Evolutionary conservation across 352 stramenopile genomes (phyloP).

Genomic region (Pythium chondricola): DNA sequence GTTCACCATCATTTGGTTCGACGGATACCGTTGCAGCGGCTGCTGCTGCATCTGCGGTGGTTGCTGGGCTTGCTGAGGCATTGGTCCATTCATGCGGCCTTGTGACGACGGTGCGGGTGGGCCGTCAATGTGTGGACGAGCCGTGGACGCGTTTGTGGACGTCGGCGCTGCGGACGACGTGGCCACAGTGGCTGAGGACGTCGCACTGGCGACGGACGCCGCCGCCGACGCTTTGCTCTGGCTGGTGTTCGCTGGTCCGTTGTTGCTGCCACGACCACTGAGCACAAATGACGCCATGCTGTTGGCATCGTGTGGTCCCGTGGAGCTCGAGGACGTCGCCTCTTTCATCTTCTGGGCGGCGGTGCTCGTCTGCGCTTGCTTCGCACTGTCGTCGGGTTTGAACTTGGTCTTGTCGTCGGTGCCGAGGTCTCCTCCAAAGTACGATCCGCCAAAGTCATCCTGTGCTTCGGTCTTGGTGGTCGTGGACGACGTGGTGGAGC

Average conservation of each 20-base stretch:
- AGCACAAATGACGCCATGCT: constrained; percentile 14
- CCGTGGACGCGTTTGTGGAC: constrained; percentile 52
- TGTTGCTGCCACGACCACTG: constrained; percentile 12
- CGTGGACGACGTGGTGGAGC: constrained; percentile 7
- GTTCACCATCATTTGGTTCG: constrained; percentile 73
- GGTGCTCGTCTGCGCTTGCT: constrained; percentile 1
- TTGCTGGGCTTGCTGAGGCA: constrained; percentile 29
- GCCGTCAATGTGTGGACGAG: constrained; percentile 59
- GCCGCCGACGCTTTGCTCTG: constrained; percentile 2
- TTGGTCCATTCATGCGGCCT: constrained; percentile 6
- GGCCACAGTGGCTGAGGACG: no score
- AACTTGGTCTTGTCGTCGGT: constrained; percentile 28
- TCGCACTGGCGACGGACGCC: no score
- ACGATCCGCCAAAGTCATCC: constrained; percentile 42
- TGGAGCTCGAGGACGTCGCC: no score
- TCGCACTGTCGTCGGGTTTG: constrained; percentile 25
- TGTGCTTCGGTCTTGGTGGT: constrained; percentile 16
- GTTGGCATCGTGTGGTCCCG: constrained; percentile 4
- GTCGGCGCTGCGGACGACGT: constrained; percentile 18
- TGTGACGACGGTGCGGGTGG: constrained; percentile 15
- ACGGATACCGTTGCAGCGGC: constrained; percentile 37
- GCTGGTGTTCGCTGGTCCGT: constrained; percentile 15
- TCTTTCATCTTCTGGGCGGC: constrained; percentile 15
- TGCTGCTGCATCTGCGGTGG: constrained; percentile 26
- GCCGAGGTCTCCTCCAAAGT: constrained; percentile 67